phyloP scores from a whole-genome alignment of 768 basidiomycete genomes.

The Boletus tomentosulus region DNA sequence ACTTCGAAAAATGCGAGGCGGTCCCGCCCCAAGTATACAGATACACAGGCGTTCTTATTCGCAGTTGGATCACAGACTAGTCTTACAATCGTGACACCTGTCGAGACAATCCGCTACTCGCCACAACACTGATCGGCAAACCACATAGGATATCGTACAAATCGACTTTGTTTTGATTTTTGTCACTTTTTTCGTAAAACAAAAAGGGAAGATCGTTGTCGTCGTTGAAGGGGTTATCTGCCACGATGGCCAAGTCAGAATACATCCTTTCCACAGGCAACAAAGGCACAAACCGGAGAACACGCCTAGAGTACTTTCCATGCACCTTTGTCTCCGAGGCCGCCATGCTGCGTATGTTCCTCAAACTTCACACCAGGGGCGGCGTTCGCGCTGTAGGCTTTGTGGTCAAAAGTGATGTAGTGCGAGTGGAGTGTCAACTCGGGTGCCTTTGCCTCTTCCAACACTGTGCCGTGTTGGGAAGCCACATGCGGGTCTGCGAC shows the following conservation, averaged over 20 bases:
- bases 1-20: too few relatives aligned
- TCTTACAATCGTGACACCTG: neutral
- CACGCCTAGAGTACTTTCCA: neutral
- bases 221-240: too few relatives aligned
- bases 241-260: neutral
- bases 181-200: neutral
- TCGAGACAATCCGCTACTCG: neutral
- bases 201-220: neutral
- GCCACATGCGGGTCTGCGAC: neutral
- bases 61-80: neutral
- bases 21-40: neutral
- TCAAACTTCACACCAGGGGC: neutral
- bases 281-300: neutral
- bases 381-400: neutral
- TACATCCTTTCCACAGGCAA: neutral
- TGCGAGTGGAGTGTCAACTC: slow-evolving; percentile 14
- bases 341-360: neutral
- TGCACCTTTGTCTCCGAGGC: neutral
- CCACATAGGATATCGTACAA: neutral
- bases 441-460: slow-evolving; percentile 8
- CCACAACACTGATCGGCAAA: neutral
- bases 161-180: neutral
- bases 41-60: neutral
- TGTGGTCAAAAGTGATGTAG: neutral
- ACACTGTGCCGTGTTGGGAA: neutral